Percentiles rank a stretch among this genome's conserved stretches.
These are phyloP conservation scores for Lachnellula hyalina DNA, from an alignment of 2,329 filamentous ascomycete genomes.

Conservation along the genomic window DNA sequence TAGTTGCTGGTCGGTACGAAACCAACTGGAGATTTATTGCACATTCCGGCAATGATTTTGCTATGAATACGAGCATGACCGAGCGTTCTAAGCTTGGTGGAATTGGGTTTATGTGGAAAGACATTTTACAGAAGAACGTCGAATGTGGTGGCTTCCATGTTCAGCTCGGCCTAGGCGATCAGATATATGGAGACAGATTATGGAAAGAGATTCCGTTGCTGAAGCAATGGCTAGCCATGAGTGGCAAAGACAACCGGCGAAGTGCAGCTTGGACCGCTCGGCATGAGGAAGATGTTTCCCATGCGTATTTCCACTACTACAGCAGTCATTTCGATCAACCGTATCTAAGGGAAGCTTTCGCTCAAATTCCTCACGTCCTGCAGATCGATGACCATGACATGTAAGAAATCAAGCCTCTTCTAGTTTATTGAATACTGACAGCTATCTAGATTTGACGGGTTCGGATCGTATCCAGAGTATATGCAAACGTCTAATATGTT, in stretches of 20 bases:
- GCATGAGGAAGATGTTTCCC: constrained; percentile 90
- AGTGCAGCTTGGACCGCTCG: constrained; percentile 87
- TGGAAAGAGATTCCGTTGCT: constrained; percentile 95
- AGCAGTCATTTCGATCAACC: constrained; percentile 98
- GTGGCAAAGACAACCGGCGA: constrained; percentile 87
- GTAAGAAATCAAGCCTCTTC: constrained; percentile 50
- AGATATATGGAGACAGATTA: constrained; percentile 90
- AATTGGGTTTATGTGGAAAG: constrained; percentile 96
- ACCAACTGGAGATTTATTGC: constrained; percentile 93
- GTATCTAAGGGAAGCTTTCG: constrained; percentile 88
- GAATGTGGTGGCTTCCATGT: constrained; percentile 95
- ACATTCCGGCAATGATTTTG: constrained; percentile 95
- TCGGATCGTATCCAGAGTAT: constrained; percentile 93
- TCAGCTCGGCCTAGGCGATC: constrained; percentile 85
- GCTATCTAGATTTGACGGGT: constrained; percentile 79
- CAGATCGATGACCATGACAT: constrained; percentile 97
- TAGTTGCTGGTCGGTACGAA: constrained; percentile 85
- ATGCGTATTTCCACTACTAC: constrained; percentile 99
- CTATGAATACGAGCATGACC: constrained; percentile 76
- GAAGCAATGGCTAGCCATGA: constrained; percentile 92
- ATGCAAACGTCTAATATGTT: constrained; percentile 98
- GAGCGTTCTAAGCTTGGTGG: constrained; percentile 84
- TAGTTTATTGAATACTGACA: constrained; percentile 9
- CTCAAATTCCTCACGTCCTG: constrained; percentile 90
- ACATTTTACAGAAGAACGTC: constrained; percentile 93